These are phyloP conservation scores for Noccaea bulbosa DNA, from an alignment of 345 rosid genomes.

Conservation along the genomic window DNA sequence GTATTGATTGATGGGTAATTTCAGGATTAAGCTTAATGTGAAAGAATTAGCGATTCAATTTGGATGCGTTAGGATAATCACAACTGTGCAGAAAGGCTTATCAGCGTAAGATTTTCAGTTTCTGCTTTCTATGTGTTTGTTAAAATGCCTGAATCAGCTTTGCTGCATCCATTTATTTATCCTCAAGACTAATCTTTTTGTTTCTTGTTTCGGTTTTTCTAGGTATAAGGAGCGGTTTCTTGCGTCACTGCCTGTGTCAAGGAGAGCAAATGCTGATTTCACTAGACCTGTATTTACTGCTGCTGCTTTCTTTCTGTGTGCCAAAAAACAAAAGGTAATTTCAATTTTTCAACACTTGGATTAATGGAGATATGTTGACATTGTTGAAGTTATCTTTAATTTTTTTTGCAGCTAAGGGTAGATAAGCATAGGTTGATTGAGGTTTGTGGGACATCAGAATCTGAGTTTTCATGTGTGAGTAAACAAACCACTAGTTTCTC, in stretches of 20 bases:
- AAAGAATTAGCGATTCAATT: conserved; percentile 32
- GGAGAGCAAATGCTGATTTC: conserved; percentile 66
- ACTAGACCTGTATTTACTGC: conserved; percentile 77
- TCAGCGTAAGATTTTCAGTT: conserved; percentile 16
- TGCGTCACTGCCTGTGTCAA: conserved; percentile 66
- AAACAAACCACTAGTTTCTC: no score
- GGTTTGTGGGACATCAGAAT: conserved; percentile 78
- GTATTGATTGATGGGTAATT: not conserved
- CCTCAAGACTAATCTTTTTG: not conserved
- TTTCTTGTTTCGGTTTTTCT: not conserved
- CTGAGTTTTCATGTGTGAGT: conserved; percentile 76
- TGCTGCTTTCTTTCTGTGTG: conserved; percentile 77
- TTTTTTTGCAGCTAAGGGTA: conserved; percentile 66
- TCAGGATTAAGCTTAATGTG: conserved; percentile 17
- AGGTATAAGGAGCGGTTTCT: conserved; percentile 77
- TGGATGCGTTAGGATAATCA: conserved; percentile 57
- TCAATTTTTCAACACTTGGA: conserved; percentile 33
- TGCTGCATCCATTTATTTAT: not conserved
- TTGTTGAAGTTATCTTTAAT: not conserved
- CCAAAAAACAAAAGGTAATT: conserved; percentile 70
- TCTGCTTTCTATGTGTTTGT: not conserved
- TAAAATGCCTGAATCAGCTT: conserved; percentile 19
- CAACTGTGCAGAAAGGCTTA: conserved; percentile 7
- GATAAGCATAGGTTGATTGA: conserved; percentile 77
- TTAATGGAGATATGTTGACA: not conserved